phyloP scores from a whole-genome alignment of 129 eudicot species.

The Flaveria robusta region DNA sequence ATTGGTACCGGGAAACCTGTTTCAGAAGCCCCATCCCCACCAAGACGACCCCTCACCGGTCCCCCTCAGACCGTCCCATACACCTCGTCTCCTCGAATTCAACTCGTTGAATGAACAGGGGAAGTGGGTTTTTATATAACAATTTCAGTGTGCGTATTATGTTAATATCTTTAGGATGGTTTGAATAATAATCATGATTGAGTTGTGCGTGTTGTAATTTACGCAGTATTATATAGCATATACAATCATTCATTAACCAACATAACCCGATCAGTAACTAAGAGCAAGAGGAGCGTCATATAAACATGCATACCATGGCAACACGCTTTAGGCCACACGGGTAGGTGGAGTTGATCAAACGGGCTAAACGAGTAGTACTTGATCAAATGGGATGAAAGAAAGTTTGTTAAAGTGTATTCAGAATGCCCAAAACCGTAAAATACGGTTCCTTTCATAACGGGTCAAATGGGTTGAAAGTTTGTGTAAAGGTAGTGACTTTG shows the following conservation, averaged over 20 bases:
- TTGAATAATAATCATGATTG: constrained; percentile 15
- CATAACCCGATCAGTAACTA: neutral
- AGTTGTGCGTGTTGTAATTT: constrained; percentile 1
- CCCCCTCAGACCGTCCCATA: neutral
- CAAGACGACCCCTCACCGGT: constrained; percentile 30
- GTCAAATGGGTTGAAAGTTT: too few relatives aligned
- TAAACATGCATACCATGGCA: too few relatives aligned
- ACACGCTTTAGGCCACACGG: too few relatives aligned
- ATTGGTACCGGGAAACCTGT: constrained; percentile 70
- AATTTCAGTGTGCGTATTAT: neutral
- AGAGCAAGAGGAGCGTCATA: neutral
- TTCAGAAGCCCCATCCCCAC: constrained; percentile 50
- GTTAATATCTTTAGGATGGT: constrained; percentile 25
- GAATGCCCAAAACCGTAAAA: too few relatives aligned
- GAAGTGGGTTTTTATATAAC: neutral
- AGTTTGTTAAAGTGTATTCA: too few relatives aligned
- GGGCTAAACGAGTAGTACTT: too few relatives aligned
- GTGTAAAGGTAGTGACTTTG: too few relatives aligned
- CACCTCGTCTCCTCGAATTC: constrained; percentile 28
- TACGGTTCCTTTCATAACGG: too few relatives aligned
- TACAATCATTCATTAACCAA: too few relatives aligned
- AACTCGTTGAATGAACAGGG: constrained; percentile 26
- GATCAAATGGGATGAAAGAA: too few relatives aligned
- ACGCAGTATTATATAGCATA: neutral
- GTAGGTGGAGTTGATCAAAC: too few relatives aligned